Conservation (phyloP, 768 basidiomycete genomes). For the Podaxis sp. region DNA sequence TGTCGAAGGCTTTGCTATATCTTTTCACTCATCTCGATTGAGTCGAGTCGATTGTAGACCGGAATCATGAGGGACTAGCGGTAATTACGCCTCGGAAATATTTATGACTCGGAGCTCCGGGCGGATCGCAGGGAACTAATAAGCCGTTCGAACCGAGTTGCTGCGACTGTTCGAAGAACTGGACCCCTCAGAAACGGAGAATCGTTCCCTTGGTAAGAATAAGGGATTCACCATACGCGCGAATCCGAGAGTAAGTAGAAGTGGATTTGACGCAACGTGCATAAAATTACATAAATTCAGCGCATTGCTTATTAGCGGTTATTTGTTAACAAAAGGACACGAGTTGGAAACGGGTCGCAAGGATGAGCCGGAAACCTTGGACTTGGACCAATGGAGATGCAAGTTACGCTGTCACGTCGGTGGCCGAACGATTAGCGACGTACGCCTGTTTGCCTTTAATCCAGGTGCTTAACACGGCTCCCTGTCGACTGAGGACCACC, state of each 20-base stretch:
- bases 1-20: background rate
- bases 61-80: background rate
- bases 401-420: constrained; percentile 15
- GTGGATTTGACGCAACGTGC: too few relatives aligned
- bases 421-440: constrained; percentile 47
- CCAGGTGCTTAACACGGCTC: constrained; percentile 72
- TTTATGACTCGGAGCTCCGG: background rate
- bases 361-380: background rate
- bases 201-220: background rate
- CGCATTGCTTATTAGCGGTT: too few relatives aligned
- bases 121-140: background rate
- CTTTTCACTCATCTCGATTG: background rate
- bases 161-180: background rate
- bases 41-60: constrained; percentile 2
- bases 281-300: too few relatives aligned
- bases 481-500: constrained; percentile 68
- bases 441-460: constrained; percentile 64
- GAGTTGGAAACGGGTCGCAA: too few relatives aligned
- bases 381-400: constrained; percentile 6
- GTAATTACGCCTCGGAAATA: background rate
- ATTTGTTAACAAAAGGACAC: too few relatives aligned
- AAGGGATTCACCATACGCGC: too few relatives aligned
- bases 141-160: background rate
- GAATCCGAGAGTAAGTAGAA: too few relatives aligned
- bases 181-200: background rate